Evolutionary conservation across 306 rosid genomes (phyloP).

Genomic region (Corylus avellana): DNA sequence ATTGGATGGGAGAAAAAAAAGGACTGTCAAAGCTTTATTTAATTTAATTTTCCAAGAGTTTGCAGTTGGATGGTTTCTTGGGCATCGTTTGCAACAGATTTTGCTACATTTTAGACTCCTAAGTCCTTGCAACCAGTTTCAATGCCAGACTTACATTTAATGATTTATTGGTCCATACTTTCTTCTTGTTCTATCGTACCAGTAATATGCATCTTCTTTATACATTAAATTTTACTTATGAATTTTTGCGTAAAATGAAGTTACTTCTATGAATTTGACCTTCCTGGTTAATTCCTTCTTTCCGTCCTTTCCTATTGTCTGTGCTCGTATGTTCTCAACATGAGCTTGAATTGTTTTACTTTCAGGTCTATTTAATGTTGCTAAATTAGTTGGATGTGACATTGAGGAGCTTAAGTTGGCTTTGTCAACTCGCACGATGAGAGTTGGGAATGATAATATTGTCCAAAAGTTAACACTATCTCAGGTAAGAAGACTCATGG

Average conservation of each 20-base stretch:
- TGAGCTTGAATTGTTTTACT: conserved; percentile 31
- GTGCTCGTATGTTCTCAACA: background rate
- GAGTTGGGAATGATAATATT: conserved; percentile 83
- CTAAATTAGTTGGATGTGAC: conserved; percentile 78
- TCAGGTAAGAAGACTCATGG: conserved; percentile 62
- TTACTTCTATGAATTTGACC: background rate
- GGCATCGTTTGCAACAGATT: conserved; percentile 19
- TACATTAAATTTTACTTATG: background rate
- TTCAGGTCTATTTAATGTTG: conserved; percentile 65
- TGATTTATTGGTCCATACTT: background rate
- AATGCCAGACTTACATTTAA: background rate
- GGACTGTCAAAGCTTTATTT: background rate
- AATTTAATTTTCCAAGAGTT: conserved; percentile 12
- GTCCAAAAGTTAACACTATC: conserved; percentile 83
- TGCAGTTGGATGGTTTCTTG: conserved; percentile 17
- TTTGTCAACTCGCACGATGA: conserved; percentile 89
- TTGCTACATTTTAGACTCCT: conserved; percentile 17
- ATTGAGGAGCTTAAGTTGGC: conserved; percentile 78
- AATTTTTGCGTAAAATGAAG: background rate
- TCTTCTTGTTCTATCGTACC: background rate
- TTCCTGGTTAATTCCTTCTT: background rate
- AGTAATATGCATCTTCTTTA: background rate
- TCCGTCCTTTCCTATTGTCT: background rate
- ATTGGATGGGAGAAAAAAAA: conserved; percentile 6
- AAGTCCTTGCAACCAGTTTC: conserved; percentile 1